Evolutionary conservation across 1,139 yeast species (phyloP).

Genomic region (Meyerozyma athensensis): DNA sequence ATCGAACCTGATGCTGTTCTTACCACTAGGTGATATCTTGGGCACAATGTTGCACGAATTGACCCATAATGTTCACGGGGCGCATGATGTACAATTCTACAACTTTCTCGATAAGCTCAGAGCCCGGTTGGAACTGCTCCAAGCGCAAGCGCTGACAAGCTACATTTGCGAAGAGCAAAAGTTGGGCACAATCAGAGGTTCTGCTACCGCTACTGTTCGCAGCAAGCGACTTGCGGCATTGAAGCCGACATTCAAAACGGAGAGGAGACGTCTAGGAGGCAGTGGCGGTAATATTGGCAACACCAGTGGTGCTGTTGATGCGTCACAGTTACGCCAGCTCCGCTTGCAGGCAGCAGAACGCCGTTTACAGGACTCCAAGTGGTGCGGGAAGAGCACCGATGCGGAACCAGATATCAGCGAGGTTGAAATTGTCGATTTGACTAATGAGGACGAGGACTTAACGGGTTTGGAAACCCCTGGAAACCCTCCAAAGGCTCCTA

Average conservation of each 20-base stretch:
- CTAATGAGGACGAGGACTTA: not conserved
- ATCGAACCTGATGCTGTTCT: conserved; percentile 50
- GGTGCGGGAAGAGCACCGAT: conserved; percentile 33
- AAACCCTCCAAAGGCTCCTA: not conserved
- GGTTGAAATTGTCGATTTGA: conserved; percentile 1
- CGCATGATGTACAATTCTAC: conserved; percentile 76
- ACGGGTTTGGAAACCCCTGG: not conserved
- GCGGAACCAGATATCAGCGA: not conserved
- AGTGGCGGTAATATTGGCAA: conserved; percentile 7
- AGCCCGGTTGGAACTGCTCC: conserved; percentile 52
- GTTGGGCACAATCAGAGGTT: conserved; percentile 37
- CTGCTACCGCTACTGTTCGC: conserved; percentile 22
- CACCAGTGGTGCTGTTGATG: conserved; percentile 8
- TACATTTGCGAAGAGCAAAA: conserved; percentile 49
- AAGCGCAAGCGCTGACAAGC: conserved; percentile 36
- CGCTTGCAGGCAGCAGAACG: conserved; percentile 67
- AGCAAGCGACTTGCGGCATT: conserved; percentile 37
- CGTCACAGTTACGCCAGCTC: conserved; percentile 32
- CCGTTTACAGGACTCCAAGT: conserved; percentile 51
- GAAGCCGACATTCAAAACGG: conserved; percentile 36
- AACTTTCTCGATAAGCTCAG: conserved; percentile 57
- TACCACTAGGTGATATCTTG: conserved; percentile 62
- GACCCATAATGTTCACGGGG: conserved; percentile 73
- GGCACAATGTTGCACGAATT: conserved; percentile 90
- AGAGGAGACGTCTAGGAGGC: conserved; percentile 32